Base-by-base conservation (phyloP, 768 basidiomycete species). In the Hortiboletus flavorubellus region DNA sequence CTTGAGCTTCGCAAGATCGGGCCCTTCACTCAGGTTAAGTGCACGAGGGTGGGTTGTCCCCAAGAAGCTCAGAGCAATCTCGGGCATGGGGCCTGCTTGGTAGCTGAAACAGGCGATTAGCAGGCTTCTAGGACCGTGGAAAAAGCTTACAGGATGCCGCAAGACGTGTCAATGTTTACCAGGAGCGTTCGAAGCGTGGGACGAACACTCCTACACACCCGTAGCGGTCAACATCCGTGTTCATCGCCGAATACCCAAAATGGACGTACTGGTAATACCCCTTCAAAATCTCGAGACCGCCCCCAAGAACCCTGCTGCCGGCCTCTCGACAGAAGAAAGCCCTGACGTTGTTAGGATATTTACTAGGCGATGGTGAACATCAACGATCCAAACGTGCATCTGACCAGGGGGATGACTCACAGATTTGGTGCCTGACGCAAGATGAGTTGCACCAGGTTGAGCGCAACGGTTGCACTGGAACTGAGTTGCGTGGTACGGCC, bases 261-360 rank as follows among this genome's bases (percentile, higher is more conserved):
- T 6, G n/a, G 29, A 61, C 76, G 30, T 51, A 82, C 82, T 81
- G 80, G 52, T 76, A 82, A 41, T 72, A 80, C 0, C 82, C 82
- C 8, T 75, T 68, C 68, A 78, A 76, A 0, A 83, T 54, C 38
- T 80, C 77, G 0, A 83, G 59, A 3, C 69, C 69, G 2, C 69
- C 68, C 15, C 67, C 71, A 1, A 72, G 60, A 8, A 2, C 0
- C 41, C 45, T 59, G 15, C 54, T 64, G 10, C 74, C 67, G 18
- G 71, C 69, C 18, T 68, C 66, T 21, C 58, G 58, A 46, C 69
- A 72, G 45, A 81, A 83, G 55, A 77, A 82, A 0, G 80, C 75
- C 2, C 68, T 70, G 0, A 74, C 73, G 29, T 80, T 82, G 57
- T 80, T 78, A 0, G 76, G 72, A 46, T 78, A 69, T 45, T 72